Conservation (phyloP, 129 eudicot species). For the Lonicera japonica region DNA sequence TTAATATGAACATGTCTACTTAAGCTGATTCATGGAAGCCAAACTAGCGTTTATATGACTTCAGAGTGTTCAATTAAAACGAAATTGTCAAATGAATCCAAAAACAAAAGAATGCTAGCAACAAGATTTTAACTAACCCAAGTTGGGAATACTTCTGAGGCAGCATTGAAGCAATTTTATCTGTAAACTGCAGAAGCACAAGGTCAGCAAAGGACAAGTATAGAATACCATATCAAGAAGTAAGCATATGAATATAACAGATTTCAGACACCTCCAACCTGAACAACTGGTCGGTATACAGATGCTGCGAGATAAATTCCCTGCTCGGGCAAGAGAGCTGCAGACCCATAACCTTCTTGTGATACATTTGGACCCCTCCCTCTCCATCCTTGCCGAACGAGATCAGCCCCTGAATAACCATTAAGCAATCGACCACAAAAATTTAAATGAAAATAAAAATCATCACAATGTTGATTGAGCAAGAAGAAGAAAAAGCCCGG, state of each 20-base stretch:
- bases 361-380: constrained; percentile 68
- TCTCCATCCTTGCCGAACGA: constrained; percentile 84
- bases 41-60: not conserved
- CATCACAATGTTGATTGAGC: not conserved
- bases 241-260: not conserved
- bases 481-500: not conserved
- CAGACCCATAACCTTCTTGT: constrained; percentile 97
- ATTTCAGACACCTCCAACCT: constrained; percentile 53
- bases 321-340: constrained; percentile 90
- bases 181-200: constrained; percentile 66
- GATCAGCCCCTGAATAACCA: constrained; percentile 46
- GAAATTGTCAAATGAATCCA: not conserved
- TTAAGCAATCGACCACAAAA: constrained; percentile 1
- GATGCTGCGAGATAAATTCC: constrained; percentile 97
- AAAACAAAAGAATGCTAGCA: not conserved
- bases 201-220: constrained; percentile 4
- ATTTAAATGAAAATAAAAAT: not conserved
- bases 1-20: not conserved
- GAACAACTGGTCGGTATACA: constrained; percentile 90
- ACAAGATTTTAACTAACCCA: constrained; percentile 50
- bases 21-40: not conserved
- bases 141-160: constrained; percentile 89
- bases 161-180: constrained; percentile 79
- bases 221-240: constrained; percentile 7
- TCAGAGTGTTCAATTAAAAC: not conserved